Evolutionary conservation across 2,329 filamentous ascomycete genomes (phyloP).

Genomic region (Trichoderma arundinaceum): DNA sequence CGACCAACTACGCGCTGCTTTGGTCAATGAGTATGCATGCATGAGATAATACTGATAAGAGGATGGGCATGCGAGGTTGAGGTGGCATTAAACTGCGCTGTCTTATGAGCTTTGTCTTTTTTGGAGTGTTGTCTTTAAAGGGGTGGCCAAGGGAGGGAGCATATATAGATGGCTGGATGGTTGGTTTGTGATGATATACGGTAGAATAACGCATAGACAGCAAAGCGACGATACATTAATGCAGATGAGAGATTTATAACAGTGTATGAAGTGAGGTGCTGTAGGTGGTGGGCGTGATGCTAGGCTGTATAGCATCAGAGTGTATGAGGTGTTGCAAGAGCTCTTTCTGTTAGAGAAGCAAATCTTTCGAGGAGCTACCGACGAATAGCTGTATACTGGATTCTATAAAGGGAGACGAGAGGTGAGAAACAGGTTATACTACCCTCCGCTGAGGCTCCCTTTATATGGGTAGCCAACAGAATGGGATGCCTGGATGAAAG

Average conservation of each 20-base stretch:
- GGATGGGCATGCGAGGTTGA: not conserved
- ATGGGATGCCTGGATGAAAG: too few relatives aligned
- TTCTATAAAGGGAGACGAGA: too few relatives aligned
- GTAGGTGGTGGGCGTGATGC: too few relatives aligned
- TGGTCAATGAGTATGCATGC: not conserved
- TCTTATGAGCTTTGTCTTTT: not conserved
- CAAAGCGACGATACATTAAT: not conserved
- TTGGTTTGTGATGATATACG: not conserved
- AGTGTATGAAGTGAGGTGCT: too few relatives aligned
- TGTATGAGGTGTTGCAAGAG: too few relatives aligned
- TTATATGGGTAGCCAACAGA: too few relatives aligned
- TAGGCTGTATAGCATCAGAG: too few relatives aligned
- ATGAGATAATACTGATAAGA: not conserved
- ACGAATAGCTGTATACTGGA: not conserved
- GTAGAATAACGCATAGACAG: constrained; percentile 11
- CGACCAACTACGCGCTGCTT: not conserved
- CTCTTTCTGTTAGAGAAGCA: too few relatives aligned
- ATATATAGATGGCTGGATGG: too few relatives aligned
- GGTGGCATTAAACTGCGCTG: not conserved
- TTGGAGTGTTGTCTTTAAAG: not conserved
- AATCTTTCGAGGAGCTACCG: too few relatives aligned
- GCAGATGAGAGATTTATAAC: not conserved
- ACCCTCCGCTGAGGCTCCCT: too few relatives aligned
- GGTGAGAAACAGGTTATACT: too few relatives aligned
- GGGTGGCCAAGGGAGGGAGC: not conserved